Percentiles rank a stretch among this genome's conserved stretches.
These are phyloP conservation scores for Debaryomyces sp. DNA, from an alignment of 1,139 yeast species.

Conservation along the genomic window DNA sequence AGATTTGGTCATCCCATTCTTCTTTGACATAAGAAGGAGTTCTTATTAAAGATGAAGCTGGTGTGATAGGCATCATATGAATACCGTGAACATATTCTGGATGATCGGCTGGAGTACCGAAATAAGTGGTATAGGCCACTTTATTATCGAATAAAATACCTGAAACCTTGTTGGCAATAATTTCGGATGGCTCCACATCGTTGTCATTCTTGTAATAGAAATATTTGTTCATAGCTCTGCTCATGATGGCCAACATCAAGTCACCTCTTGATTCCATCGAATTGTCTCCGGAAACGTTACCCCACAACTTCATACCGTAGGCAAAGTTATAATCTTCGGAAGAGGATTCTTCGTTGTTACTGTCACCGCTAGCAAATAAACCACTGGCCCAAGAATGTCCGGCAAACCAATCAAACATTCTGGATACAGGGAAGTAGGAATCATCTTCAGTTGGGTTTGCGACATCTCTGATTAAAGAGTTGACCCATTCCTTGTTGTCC, in stretches of 20 bases:
- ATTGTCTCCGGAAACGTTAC: conserved; percentile 64
- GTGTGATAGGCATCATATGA: conserved; percentile 87
- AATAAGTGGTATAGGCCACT: conserved; percentile 76
- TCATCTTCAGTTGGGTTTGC: conserved; percentile 71
- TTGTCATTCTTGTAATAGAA: conserved; percentile 61
- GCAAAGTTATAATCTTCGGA: conserved; percentile 83
- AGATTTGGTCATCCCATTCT: conserved; percentile 72
- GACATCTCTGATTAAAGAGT: conserved; percentile 69
- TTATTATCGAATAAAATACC: conserved; percentile 88
- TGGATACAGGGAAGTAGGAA: conserved; percentile 69
- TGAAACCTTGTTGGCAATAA: conserved; percentile 65
- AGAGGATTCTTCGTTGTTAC: conserved; percentile 78
- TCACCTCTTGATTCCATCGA: conserved; percentile 81
- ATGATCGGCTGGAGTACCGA: conserved; percentile 49
- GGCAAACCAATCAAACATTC: conserved; percentile 78
- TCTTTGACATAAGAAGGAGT: conserved; percentile 67
- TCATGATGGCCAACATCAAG: conserved; percentile 68
- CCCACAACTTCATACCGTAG: conserved; percentile 85
- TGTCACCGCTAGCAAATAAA: conserved; percentile 67
- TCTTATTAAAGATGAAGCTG: conserved; percentile 78
- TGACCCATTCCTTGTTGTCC: conserved; percentile 67
- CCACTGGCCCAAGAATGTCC: conserved; percentile 92
- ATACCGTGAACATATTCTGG: conserved; percentile 91
- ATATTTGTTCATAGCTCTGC: conserved; percentile 64
- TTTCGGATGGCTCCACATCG: conserved; percentile 56